phyloP scores from a whole-genome alignment of 2,329 filamentous ascomycete species.

The Cytospora paraplurivora region DNA sequence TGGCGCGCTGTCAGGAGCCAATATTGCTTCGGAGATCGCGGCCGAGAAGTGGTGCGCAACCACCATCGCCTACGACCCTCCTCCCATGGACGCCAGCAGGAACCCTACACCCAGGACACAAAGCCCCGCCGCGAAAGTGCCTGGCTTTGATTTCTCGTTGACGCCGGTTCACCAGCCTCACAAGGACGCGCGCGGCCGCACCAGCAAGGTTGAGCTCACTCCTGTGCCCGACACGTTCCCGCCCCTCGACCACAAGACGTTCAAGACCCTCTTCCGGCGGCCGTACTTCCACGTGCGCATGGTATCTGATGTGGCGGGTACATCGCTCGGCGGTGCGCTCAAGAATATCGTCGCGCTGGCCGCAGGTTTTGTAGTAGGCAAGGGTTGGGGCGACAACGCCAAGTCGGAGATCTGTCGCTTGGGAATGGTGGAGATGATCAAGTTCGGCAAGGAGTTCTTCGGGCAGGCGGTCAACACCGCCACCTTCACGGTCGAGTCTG shows the following conservation, averaged over 20 bases:
- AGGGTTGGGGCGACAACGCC: constrained; percentile 97
- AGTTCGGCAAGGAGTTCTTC: constrained; percentile 94
- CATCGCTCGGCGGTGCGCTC: constrained; percentile 89
- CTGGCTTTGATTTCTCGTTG: constrained; percentile 55
- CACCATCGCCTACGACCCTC: constrained; percentile 94
- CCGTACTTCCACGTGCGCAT: constrained; percentile 97
- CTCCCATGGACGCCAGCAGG: constrained; percentile 76
- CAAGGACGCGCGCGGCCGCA: constrained; percentile 68
- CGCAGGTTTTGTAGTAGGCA: constrained; percentile 91
- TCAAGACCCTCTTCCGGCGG: constrained; percentile 87
- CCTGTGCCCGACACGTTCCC: constrained; percentile 82
- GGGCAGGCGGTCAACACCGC: constrained; percentile 74
- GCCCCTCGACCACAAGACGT: constrained; percentile 79
- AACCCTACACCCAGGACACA: constrained; percentile 62
- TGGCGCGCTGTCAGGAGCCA: constrained; percentile 91
- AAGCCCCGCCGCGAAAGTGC: constrained; percentile 44
- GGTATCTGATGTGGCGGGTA: constrained; percentile 92
- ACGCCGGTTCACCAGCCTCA: constrained; percentile 59
- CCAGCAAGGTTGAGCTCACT: constrained; percentile 69
- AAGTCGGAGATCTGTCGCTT: constrained; percentile 99
- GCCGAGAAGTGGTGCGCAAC: constrained; percentile 97
- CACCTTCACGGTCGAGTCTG: constrained; percentile 97
- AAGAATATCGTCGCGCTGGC: constrained; percentile 97
- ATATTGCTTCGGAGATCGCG: constrained; percentile 94
- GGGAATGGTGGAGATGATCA: constrained; percentile 93